Percentiles rank a stretch among this genome's conserved stretches.
Conservation (phyloP, 371 early-diverging fungal genomes). For the Chytridiales sp. region DNA sequence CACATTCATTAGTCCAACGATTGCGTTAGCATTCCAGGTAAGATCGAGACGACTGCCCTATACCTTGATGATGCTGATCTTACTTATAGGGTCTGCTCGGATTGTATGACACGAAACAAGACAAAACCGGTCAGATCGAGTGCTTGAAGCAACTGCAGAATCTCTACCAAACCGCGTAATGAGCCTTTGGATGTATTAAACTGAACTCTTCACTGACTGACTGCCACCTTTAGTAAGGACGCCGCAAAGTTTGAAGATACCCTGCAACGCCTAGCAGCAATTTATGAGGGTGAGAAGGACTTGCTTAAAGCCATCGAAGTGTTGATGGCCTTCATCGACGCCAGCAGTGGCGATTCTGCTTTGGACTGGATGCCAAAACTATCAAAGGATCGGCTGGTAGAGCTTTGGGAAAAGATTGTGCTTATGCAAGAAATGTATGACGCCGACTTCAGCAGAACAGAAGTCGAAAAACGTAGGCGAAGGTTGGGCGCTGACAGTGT, state of each 20-base stretch:
- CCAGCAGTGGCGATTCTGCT: too few species aligned
- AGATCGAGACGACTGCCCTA: background rate
- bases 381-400: too few species aligned
- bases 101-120: slow-evolving; percentile 61
- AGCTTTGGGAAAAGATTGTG: slow-evolving; percentile 59
- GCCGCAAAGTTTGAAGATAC: slow-evolving; percentile 60
- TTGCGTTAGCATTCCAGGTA: slow-evolving; percentile 79
- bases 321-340: background rate
- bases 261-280: slow-evolving; percentile 55
- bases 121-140: slow-evolving; percentile 44
- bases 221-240: slow-evolving; percentile 42
- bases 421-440: slow-evolving; percentile 61
- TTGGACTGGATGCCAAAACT: too few species aligned
- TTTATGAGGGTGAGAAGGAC: slow-evolving; percentile 44
- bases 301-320: slow-evolving; percentile 2
- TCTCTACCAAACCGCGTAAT: slow-evolving; percentile 22
- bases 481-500: slow-evolving; percentile 69
- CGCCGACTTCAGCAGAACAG: slow-evolving; percentile 52
- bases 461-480: slow-evolving; percentile 66
- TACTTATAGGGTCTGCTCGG: slow-evolving; percentile 48
- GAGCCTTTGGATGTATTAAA: too few species aligned
- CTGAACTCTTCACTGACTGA: background rate
- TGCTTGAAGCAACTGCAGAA: slow-evolving; percentile 45
- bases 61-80: background rate
- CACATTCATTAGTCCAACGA: slow-evolving; percentile 57